phyloP scores from a whole-genome alignment of 164 flowering plant species.

The Stephania japonica region DNA sequence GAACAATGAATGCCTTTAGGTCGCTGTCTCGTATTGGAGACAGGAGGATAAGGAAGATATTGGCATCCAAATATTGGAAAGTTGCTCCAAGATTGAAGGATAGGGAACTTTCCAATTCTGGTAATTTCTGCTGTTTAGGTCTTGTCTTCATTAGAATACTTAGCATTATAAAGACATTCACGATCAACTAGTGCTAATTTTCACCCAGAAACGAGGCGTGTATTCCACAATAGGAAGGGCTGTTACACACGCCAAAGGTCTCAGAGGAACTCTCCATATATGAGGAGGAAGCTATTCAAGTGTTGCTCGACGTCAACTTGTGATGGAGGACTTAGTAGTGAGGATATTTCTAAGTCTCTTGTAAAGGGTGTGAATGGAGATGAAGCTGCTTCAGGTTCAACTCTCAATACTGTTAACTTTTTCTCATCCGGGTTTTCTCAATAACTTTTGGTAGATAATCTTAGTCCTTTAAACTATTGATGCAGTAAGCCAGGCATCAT shows the following conservation, averaged over 20 bases:
- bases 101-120: constrained; percentile 34
- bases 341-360: constrained; percentile 29
- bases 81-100: constrained; percentile 45
- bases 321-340: constrained; percentile 34
- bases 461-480: background rate
- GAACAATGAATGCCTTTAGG: constrained; percentile 34
- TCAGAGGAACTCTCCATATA: constrained; percentile 57
- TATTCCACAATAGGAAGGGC: constrained; percentile 38
- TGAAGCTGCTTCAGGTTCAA: constrained; percentile 23
- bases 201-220: constrained; percentile 40
- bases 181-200: constrained; percentile 5
- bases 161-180: background rate
- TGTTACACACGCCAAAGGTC: constrained; percentile 56
- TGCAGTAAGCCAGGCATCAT: constrained; percentile 41
- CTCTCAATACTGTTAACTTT: background rate
- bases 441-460: constrained; percentile 10
- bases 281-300: constrained; percentile 55
- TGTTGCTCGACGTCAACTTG: constrained; percentile 37
- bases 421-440: background rate
- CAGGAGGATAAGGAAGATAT: constrained; percentile 54
- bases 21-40: constrained; percentile 50
- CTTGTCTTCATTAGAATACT: background rate
- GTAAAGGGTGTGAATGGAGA: constrained; percentile 27
- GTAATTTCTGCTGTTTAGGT: constrained; percentile 30
- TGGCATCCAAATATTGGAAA: constrained; percentile 65